Percentiles rank a stretch among this genome's conserved stretches.
Evolutionary conservation across 2,329 filamentous ascomycete genomes (phyloP).

Genomic region (Plenodomus lindquistii): DNA sequence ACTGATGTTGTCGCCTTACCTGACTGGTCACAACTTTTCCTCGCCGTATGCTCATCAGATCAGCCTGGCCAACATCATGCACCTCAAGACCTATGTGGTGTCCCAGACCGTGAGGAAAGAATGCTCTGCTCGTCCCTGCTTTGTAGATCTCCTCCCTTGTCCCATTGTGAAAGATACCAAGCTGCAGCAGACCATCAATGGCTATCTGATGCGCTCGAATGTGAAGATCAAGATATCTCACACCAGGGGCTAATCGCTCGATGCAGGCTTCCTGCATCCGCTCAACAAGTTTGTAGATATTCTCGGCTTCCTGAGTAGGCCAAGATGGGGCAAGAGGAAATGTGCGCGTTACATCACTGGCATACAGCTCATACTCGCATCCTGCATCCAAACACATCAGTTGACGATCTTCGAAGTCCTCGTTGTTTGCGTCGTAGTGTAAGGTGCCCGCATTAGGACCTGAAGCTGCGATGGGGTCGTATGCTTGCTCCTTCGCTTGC

Average conservation of each 20-base stretch:
- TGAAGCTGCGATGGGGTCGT: conserved; percentile 84
- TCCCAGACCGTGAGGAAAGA: conserved; percentile 88
- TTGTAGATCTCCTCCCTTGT: conserved; percentile 71
- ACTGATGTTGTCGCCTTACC: conserved; percentile 11
- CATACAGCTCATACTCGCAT: conserved; percentile 82
- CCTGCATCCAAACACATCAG: conserved; percentile 86
- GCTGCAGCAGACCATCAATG: conserved; percentile 67
- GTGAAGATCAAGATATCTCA: conserved; percentile 73
- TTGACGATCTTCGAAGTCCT: conserved; percentile 69
- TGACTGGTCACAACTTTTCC: conserved; percentile 27
- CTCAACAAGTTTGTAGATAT: conserved; percentile 77
- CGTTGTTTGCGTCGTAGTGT: conserved; percentile 84
- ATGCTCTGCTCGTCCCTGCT: conserved; percentile 80
- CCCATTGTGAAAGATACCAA: conserved; percentile 73
- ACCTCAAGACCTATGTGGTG: conserved; percentile 94
- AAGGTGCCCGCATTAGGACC: conserved; percentile 82
- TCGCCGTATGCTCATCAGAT: conserved; percentile 38
- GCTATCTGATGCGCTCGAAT: conserved; percentile 73
- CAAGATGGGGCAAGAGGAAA: conserved; percentile 77
- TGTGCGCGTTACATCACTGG: conserved; percentile 86
- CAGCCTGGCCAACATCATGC: conserved; percentile 63
- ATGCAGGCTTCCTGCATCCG: conserved; percentile 82
- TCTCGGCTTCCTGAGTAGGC: conserved; percentile 65
- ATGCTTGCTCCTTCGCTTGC: conserved; percentile 78
- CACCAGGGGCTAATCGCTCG: conserved; percentile 67